Percentiles rank a stretch among this genome's conserved stretches.
These are phyloP conservation scores for Volvox reticuliferus DNA, from an alignment of 139 green algal species.

Conservation along the genomic window DNA sequence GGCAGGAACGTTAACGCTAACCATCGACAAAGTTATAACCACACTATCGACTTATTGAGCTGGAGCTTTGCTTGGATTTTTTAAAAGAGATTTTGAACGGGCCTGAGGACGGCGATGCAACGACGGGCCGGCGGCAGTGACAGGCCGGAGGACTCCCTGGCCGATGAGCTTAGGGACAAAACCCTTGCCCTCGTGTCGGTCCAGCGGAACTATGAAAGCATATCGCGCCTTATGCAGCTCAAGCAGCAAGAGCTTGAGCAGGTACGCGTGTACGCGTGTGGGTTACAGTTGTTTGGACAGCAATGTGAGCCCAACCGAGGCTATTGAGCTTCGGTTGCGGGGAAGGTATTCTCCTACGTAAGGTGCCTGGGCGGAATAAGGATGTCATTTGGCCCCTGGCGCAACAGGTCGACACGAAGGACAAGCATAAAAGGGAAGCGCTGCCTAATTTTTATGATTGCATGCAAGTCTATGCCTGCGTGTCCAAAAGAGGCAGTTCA, in stretches of 20 bases:
- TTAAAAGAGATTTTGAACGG: not conserved
- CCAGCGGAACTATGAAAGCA: slow-evolving; percentile 60
- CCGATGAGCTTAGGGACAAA: slow-evolving; percentile 27
- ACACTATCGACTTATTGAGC: no score
- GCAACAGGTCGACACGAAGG: no score
- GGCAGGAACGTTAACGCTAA: not conserved
- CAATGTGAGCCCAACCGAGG: no score
- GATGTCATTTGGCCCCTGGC: no score
- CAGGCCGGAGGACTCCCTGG: not conserved
- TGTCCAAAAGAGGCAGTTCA: no score
- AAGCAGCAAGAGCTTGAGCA: slow-evolving; percentile 52
- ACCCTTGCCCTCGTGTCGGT: slow-evolving; percentile 51
- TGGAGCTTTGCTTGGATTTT: not conserved
- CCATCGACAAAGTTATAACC: no score
- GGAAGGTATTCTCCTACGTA: no score
- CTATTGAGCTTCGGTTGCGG: no score
- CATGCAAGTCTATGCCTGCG: no score
- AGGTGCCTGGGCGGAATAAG: no score
- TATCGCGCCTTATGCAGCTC: slow-evolving; percentile 53
- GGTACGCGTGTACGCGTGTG: slow-evolving; percentile 8
- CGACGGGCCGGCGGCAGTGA: not conserved
- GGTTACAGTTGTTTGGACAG: not conserved
- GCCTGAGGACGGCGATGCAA: not conserved
- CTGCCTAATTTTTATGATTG: no score
- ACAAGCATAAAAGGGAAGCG: no score